Evolutionary conservation across 1,139 yeast genomes (phyloP), one percentile per base, ranked within the genome.

Genomic region (Groenewaldozyma sp.): DNA sequence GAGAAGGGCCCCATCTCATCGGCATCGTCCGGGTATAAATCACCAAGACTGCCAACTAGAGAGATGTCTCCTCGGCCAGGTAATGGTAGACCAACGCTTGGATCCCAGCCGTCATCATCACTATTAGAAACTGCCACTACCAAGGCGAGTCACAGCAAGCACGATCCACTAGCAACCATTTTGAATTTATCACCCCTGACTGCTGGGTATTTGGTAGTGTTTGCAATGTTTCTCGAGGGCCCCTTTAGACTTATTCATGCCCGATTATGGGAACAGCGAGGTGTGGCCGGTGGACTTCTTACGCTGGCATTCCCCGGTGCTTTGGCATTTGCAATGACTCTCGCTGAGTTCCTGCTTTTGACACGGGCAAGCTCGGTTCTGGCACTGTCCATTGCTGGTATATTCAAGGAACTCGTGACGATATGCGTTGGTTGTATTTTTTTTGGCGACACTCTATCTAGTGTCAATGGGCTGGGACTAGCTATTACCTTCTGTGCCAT

Each of bases 381-480:
- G 29, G 88, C 98, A 0, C 64, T 91, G 29, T 79, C 93, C 3
- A 76, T 91, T 28, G 95, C 94, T 0, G 98, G 98, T 1, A 83
- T 91, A 24, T 82, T 88, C 55, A 91, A 91, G 58, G 98, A 91
- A 59, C 68, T 91, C 6, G 66, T 88, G 38, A 91, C 97, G 0
- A 84, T 91, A 34, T 56, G 77, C 26, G 68, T 81, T 2, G 78
- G 94, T 20, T 70, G 81, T 41, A 45, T 84, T 4, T 70, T 86
- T 11, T 83, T 86, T 59, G 82, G 84, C 29, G 98, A 91, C 59
- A 60, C 63, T 31, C 67, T 91, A 39, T 75, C 81, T 29, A 54
- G 70, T 26, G 61, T 84, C 43, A 91, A 91, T 59, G 64, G 76
- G 43, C 43, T 82, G n/a, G 98, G 98, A 1, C 69, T 91, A 52